Evolutionary conservation across 495 filamentous ascomycete genomes (phyloP), one percentile per base, ranked within the genome.

Genomic region (Neurospora sp.): DNA sequence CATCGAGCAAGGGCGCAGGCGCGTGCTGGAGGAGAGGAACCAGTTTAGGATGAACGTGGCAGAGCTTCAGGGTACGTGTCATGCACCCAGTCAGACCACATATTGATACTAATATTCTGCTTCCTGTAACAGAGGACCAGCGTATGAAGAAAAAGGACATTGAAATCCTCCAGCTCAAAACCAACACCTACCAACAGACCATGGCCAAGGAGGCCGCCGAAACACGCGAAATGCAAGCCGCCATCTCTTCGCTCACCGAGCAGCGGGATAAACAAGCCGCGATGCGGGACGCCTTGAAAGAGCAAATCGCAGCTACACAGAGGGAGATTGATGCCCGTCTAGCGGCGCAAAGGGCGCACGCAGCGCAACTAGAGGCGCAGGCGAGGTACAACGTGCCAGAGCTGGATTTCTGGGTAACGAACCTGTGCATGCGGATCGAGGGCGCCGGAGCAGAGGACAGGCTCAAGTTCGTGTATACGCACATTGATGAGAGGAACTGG

Each of bases 401-500:
- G 80, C 85, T 98, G 45, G 91, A 93, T 45, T 98, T 99, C 81
- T 99, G 96, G 96, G 90, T 96, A 78, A 90, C 92, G 71, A 93
- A 93, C 79, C 84, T 99, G 73, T 92, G 95, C 72, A 77, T 98
- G 83, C 85, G 91, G 69, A 95, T 99, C 78, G 94, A 98, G 80
- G 96, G 96, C 4, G 92, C 92, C 0, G 95, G 95, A 0, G 85
- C 87, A 69, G 90, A 91, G 71, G 94, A 98, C 81, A 86, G 92
- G 44, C 84, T 99, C 74, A 96, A 94, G 81, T 97, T 99, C 83
- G 88, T 94, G 5, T 99, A 91, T 79, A 93, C 88, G n/a, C 92
- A 97, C 80, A 81, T 97, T 39, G 88, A 92, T 78, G 95, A 97
- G 82, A 87, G 89, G 74, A 90, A 96, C 76, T 96, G 93, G 92